phyloP scores from a whole-genome alignment of 2,329 filamentous ascomycete genomes.

The Sordariomycetes sp. region DNA sequence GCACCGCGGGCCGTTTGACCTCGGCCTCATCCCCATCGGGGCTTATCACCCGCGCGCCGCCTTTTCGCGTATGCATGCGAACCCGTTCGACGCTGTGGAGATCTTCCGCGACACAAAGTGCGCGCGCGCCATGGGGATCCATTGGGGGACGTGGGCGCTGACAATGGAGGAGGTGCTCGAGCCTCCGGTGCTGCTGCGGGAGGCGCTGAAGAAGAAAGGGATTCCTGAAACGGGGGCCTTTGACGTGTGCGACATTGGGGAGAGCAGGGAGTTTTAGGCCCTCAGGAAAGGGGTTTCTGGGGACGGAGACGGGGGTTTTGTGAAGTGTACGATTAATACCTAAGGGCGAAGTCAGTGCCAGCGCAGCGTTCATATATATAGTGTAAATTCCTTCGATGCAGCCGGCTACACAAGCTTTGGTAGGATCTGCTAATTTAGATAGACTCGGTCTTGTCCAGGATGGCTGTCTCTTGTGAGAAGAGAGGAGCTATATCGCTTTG shows the following conservation, averaged over 20 bases:
- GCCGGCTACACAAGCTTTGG: no score
- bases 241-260: constrained; percentile 74
- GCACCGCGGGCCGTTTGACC: constrained; percentile 72
- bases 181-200: constrained; percentile 58
- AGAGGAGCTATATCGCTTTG: neutral
- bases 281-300: neutral
- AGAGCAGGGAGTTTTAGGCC: constrained; percentile 58
- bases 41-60: constrained; percentile 64
- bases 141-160: constrained; percentile 86
- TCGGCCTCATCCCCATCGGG: constrained; percentile 87
- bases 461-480: neutral
- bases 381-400: no score
- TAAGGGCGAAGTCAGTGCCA: no score
- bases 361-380: no score
- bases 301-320: neutral
- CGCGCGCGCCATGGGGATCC: constrained; percentile 67
- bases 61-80: constrained; percentile 73
- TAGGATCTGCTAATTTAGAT: no score
- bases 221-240: constrained; percentile 62
- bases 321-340: no score
- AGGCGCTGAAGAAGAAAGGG: constrained; percentile 55
- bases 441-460: no score
- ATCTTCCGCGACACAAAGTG: constrained; percentile 81
- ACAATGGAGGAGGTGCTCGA: constrained; percentile 78
- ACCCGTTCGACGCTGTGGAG: constrained; percentile 77